Percentiles rank a stretch among this genome's conserved stretches.
These are phyloP conservation scores for Galeopsis tetrahit DNA, from an alignment of 257 asterid species.

Conservation along the genomic window DNA sequence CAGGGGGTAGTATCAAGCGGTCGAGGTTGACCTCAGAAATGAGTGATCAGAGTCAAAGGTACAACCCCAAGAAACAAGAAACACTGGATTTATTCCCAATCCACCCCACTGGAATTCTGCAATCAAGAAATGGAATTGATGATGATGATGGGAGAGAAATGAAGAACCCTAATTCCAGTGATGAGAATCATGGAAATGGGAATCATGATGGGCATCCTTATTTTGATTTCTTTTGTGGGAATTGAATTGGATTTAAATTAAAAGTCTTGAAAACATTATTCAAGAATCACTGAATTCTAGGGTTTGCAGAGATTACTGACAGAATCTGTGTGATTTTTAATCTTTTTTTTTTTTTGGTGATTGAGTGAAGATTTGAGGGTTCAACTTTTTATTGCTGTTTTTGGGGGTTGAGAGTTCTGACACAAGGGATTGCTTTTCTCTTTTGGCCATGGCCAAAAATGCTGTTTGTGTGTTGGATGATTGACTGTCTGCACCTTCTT, in stretches of 20 bases:
- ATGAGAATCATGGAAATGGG: not conserved
- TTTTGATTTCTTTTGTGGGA: conserved; percentile 61
- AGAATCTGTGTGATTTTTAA: conserved; percentile 35
- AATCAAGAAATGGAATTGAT: conserved; percentile 31
- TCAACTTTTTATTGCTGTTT: conserved; percentile 37
- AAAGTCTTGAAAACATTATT: not conserved
- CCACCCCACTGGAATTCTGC: conserved; percentile 69
- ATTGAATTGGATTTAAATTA: not conserved
- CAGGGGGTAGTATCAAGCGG: conserved; percentile 45
- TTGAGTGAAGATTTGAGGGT: conserved; percentile 24
- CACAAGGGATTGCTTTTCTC: conserved; percentile 37
- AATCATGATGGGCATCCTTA: conserved; percentile 36
- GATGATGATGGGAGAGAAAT: not conserved
- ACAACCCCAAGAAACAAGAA: conserved; percentile 45
- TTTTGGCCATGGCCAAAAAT: conserved; percentile 38
- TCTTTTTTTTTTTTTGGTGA: conserved; percentile 22
- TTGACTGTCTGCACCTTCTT: conserved; percentile 1
- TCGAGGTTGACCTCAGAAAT: conserved; percentile 39
- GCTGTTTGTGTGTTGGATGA: conserved; percentile 35
- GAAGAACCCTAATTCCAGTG: conserved; percentile 26
- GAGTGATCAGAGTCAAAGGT: conserved; percentile 31
- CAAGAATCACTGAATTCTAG: conserved; percentile 45
- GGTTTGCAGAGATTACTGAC: conserved; percentile 38
- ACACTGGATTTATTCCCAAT: conserved; percentile 82
- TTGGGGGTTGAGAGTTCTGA: conserved; percentile 37